Conservation (phyloP, 2,329 filamentous ascomycete species). For the Epichloe festucae region DNA sequence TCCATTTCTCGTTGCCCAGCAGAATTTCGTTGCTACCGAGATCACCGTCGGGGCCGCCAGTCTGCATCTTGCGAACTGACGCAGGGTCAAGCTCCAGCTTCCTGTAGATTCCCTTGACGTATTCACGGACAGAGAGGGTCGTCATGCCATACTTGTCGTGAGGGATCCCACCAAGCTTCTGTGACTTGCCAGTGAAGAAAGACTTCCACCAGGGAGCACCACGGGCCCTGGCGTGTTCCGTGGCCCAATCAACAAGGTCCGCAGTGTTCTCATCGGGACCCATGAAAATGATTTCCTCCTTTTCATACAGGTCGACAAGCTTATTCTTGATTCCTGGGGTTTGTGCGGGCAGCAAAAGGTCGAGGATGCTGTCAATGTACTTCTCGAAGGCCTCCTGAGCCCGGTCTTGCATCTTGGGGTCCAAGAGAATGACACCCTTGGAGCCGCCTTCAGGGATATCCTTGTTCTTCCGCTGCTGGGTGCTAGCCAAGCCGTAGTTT, state of each 20-base stretch:
- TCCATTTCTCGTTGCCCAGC: slow-evolving; percentile 91
- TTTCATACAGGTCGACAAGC: slow-evolving; percentile 87
- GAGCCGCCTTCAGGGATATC: slow-evolving; percentile 97
- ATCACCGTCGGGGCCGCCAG: slow-evolving; percentile 91
- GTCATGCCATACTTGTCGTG: slow-evolving; percentile 98
- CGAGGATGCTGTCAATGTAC: slow-evolving; percentile 97
- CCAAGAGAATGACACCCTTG: slow-evolving; percentile 92
- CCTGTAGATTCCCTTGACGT: slow-evolving; percentile 91
- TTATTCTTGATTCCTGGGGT: slow-evolving; percentile 98
- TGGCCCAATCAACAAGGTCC: slow-evolving; percentile 97
- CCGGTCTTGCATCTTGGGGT: slow-evolving; percentile 89
- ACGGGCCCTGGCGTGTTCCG: slow-evolving; percentile 74
- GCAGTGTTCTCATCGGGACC: slow-evolving; percentile 98
- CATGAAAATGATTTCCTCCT: slow-evolving; percentile 96
- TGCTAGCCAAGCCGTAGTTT: slow-evolving; percentile 96
- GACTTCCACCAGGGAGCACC: slow-evolving; percentile 99
- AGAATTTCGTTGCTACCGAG: slow-evolving; percentile 96
- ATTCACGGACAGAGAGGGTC: slow-evolving; percentile 89
- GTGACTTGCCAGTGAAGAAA: slow-evolving; percentile 98
- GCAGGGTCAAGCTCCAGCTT: slow-evolving; percentile 83
- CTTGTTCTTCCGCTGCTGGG: slow-evolving; percentile 99
- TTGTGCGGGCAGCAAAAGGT: slow-evolving; percentile 76
- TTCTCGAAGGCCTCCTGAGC: slow-evolving; percentile 91
- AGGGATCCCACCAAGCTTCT: slow-evolving; percentile 82
- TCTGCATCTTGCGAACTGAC: slow-evolving; percentile 86